Base-by-base conservation (phyloP, 176 grass and related monocot species). In the Themeda triandra region DNA sequence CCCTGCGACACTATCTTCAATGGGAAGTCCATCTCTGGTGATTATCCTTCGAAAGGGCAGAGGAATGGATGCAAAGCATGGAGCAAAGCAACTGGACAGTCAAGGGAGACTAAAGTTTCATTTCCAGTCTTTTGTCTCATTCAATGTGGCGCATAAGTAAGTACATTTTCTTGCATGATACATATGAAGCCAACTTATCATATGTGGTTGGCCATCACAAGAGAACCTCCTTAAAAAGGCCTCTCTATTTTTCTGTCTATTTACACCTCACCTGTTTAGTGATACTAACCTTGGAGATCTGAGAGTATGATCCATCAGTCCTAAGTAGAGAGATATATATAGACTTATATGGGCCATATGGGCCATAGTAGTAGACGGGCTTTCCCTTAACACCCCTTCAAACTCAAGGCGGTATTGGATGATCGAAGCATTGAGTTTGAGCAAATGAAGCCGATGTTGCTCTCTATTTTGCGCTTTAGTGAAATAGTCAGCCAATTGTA, bases 61-160 rank as follows among this genome's bases (percentile, higher is more conserved):
- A 86, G 96, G 93, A 80, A 24, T 83, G 76, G 96, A 98, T 94
- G 89, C 93, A 84, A 95, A 81, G 65, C 80, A 90, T 88, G 96
- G 96, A 37, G 96, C 96, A 32, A 98, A 92, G 78, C 83, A 83
- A 81, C 7, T 93, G n/a, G 96, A 95, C 32, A 73, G 84, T 39
- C 83, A 98, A 76, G 96, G 96, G 33, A 93, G 89, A 80, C 83
- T 95, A 24, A 90, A 90, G 51, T 98, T 95, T 76, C 93, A 95
- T 80, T 92, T 98, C 80, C 96, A 98, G 48, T 98, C 96, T 63
- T 98, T 98, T 84, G 96, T 92, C 18, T 95, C 96, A 59, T 98
- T 89, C 44, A 92, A 21, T 66, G 88, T 85, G 25, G 96, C 93
- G 32, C 90, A 94, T 73, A 92, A 92, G 95, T 98, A 91, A 88